These are phyloP conservation scores for Lichtheimia corymbifera DNA, from an alignment of 371 early-diverging fungal genomes.

Conservation along the genomic window DNA sequence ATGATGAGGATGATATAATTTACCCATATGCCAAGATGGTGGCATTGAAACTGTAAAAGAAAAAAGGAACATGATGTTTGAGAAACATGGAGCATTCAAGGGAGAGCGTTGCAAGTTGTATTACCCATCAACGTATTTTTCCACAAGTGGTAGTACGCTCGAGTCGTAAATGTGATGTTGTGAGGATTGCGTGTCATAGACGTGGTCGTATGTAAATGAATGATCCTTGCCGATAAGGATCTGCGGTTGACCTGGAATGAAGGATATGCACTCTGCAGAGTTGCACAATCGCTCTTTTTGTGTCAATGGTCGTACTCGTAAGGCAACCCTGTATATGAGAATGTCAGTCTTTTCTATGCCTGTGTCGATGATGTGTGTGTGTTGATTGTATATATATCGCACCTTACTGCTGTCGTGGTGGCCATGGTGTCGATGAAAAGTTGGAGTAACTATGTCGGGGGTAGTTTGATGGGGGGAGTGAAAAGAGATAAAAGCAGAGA, in stretches of 20 bases:
- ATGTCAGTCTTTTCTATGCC: background rate
- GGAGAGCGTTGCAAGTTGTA: no score
- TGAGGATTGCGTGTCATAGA: conserved; percentile 68
- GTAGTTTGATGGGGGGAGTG: background rate
- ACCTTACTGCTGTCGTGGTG: conserved; percentile 12
- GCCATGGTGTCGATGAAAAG: background rate
- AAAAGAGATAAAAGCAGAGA: background rate
- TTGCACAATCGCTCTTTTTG: conserved; percentile 74
- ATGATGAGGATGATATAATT: background rate
- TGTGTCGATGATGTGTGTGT: background rate
- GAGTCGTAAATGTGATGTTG: conserved; percentile 75
- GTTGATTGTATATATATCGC: background rate
- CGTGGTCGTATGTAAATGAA: conserved; percentile 86
- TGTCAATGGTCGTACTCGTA: conserved; percentile 69
- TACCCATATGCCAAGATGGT: conserved; percentile 31
- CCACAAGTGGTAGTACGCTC: conserved; percentile 73
- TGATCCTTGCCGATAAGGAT: conserved; percentile 66
- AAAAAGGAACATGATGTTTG: background rate
- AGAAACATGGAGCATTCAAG: background rate
- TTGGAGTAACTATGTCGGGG: background rate
- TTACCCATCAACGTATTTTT: conserved; percentile 89
- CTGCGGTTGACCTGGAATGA: conserved; percentile 62
- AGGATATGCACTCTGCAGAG: conserved; percentile 69
- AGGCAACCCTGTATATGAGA: conserved; percentile 8
- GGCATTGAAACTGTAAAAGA: conserved; percentile 22